These are phyloP conservation scores for Chiua sp. DNA, from an alignment of 1,284 basidiomycete genomes.

Conservation along the genomic window DNA sequence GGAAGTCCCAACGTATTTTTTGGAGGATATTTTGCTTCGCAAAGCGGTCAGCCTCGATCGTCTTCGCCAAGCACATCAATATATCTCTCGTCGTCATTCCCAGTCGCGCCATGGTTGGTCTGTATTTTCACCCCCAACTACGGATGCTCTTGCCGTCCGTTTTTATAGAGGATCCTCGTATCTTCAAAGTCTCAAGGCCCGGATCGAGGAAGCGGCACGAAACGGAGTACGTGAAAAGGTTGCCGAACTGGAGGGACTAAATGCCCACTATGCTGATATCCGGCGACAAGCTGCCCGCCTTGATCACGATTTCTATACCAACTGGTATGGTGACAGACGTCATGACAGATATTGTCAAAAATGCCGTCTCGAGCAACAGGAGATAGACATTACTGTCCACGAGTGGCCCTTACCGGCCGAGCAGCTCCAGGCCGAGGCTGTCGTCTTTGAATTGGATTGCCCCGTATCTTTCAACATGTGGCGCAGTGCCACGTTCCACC, in stretches of 20 bases:
- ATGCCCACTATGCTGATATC: slow-evolving; percentile 18
- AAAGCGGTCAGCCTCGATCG: slow-evolving; percentile 31
- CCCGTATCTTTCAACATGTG: slow-evolving; percentile 48
- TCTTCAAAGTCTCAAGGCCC: slow-evolving; percentile 31
- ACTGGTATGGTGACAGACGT: neutral
- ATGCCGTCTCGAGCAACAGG: slow-evolving; percentile 33
- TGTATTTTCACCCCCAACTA: slow-evolving; percentile 23
- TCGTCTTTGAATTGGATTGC: slow-evolving; percentile 51
- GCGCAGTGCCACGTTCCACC: slow-evolving; percentile 45
- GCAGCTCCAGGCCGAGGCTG: slow-evolving; percentile 23
- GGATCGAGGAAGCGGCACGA: slow-evolving; percentile 36
- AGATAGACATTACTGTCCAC: slow-evolving; percentile 40
- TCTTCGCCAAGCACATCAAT: slow-evolving; percentile 29
- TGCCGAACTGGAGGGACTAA: slow-evolving; percentile 27
- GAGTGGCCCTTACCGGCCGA: slow-evolving; percentile 53
- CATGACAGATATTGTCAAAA: slow-evolving; percentile 25
- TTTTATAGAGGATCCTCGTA: slow-evolving; percentile 30
- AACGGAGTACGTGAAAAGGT: slow-evolving; percentile 23
- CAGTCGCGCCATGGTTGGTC: slow-evolving; percentile 13
- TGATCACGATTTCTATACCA: neutral
- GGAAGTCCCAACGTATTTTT: slow-evolving; percentile 42
- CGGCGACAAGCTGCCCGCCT: slow-evolving; percentile 2
- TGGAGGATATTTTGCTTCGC: slow-evolving; percentile 48
- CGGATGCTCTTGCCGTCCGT: slow-evolving; percentile 34
- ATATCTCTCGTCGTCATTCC: slow-evolving; percentile 35